Evolutionary conservation across 768 basidiomycete species (phyloP), one percentile per base, ranked within the genome.

Genomic region (Rhodotorula graminis): DNA sequence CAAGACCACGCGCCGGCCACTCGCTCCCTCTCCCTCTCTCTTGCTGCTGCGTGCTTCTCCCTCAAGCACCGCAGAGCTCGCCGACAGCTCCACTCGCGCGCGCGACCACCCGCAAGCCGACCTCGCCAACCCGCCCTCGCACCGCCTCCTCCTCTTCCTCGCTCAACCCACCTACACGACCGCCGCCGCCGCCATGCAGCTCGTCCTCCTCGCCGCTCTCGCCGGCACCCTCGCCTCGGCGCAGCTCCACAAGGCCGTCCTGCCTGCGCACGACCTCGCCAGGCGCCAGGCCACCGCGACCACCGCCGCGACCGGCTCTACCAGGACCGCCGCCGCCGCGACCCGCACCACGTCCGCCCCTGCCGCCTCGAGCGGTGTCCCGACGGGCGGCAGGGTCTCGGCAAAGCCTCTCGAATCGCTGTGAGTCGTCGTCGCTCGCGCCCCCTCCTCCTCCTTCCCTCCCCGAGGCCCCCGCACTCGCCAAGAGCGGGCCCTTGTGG

Each of bases 281-380:
- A 37, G 55, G 14, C 70, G 70, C 12, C 70, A 71, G n/a, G 57
- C 64, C 37, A 47, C 52, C 25, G 27, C 68, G 4, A 40, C 60
- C 7, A 18, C 60, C 25, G 8, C 21, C 10, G 29, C 31, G 10
- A 21, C 61, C 6, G 40, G 37, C 9, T 19, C 15, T 7, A 12
- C 37, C 25, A 46, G 61, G 25, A 9, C 59, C 27, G 47, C 53
- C 3, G 29, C 23, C 7, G 23, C 40, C 2, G 58, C 59, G 18
- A 19, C 59, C 6, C 9, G 40, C 27, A 29, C 65, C 2, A 6
- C 52, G 19, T 33, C 64, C 27, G 8, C 47, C 44, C 59, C 25
- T 1, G 49, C 62, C 11, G 46, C 46, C 21, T 18, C 29, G 61
- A 50, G 47, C 31, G 19, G 56, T 19, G 27, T 55, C 10, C 53